A percentile compares a stretch with the other conserved stretches of the same genome.
Evolutionary conservation across 495 filamentous ascomycete species (phyloP).

Genomic region (Hypomontagnella monticulosa): DNA sequence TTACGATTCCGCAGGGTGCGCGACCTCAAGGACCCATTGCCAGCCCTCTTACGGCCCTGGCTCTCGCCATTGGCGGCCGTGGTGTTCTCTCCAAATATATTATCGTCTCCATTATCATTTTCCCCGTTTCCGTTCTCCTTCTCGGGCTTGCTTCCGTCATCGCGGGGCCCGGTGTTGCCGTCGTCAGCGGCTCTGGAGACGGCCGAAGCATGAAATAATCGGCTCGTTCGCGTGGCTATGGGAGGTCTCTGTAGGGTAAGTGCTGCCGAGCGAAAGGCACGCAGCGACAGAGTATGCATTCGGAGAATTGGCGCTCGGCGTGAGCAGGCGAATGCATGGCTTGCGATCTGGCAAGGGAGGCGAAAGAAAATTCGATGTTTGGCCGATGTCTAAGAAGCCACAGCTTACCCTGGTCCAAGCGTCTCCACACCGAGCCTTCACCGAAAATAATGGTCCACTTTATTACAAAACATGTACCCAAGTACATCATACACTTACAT

Average conservation of each 20-base stretch:
- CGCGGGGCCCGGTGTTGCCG: constrained; percentile 17
- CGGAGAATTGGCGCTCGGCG: constrained; percentile 49
- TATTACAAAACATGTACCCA: neutral
- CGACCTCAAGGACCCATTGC: constrained; percentile 50
- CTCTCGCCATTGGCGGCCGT: constrained; percentile 24
- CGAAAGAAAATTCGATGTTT: constrained; percentile 19
- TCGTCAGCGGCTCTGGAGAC: constrained; percentile 43
- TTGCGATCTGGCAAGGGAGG: constrained; percentile 15
- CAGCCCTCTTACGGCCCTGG: constrained; percentile 36
- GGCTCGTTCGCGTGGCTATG: constrained; percentile 28
- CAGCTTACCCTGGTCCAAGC: constrained; percentile 39
- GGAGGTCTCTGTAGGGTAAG: constrained; percentile 44
- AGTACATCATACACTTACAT: neutral
- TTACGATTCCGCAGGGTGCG: constrained; percentile 51
- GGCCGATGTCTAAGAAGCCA: constrained; percentile 8
- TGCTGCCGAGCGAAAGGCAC: constrained; percentile 50
- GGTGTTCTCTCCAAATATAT: constrained; percentile 33
- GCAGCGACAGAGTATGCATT: constrained; percentile 53
- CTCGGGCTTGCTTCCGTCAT: constrained; percentile 41
- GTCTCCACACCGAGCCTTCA: constrained; percentile 18
- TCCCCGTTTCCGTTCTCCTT: constrained; percentile 26
- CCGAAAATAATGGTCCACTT: neutral
- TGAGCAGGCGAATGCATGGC: constrained; percentile 45
- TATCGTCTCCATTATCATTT: constrained; percentile 24
- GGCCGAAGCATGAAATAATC: constrained; percentile 50